Evolutionary conservation across 495 filamentous ascomycete genomes (phyloP).

Genomic region (Penicillium odoratum): DNA sequence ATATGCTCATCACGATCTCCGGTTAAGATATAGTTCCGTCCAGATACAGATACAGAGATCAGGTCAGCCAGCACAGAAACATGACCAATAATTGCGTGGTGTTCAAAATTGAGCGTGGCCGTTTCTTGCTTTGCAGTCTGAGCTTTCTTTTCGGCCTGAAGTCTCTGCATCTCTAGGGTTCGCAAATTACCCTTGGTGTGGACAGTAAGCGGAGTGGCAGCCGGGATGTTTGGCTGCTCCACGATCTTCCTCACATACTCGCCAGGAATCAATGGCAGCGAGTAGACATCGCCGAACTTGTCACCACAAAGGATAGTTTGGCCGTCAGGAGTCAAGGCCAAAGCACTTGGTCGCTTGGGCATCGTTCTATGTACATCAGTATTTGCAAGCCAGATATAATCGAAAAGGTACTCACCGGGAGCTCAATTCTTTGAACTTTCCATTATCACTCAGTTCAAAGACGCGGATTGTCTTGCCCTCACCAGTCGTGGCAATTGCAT

Average conservation of each 20-base stretch:
- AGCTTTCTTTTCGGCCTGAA: conserved; percentile 41
- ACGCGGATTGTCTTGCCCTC: conserved; percentile 92
- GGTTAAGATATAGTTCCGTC: conserved; percentile 75
- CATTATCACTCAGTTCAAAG: conserved; percentile 62
- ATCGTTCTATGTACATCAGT: conserved; percentile 59
- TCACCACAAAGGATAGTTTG: conserved; percentile 76
- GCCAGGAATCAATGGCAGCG: conserved; percentile 71
- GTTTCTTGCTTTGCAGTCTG: conserved; percentile 39
- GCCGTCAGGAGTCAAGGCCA: conserved; percentile 67
- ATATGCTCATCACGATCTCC: conserved; percentile 97
- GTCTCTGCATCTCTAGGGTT: conserved; percentile 71
- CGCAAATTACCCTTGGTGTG: conserved; percentile 78
- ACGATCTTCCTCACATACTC: conserved; percentile 24
- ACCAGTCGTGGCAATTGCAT: conserved; percentile 75
- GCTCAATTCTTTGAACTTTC: conserved; percentile 65
- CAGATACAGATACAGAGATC: conserved; percentile 42
- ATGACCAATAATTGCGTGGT: conserved; percentile 80
- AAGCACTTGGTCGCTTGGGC: conserved; percentile 82
- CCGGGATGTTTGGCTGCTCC: conserved; percentile 47
- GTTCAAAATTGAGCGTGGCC: conserved; percentile 59
- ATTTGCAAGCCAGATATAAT: conserved; percentile 3
- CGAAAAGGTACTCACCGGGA: conserved; percentile 55
- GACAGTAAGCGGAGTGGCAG: conserved; percentile 74
- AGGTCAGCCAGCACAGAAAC: conserved; percentile 90
- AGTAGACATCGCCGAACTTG: conserved; percentile 96